Conservation (phyloP, 176 grass and related monocot species). For the Thalia dealbata region DNA sequence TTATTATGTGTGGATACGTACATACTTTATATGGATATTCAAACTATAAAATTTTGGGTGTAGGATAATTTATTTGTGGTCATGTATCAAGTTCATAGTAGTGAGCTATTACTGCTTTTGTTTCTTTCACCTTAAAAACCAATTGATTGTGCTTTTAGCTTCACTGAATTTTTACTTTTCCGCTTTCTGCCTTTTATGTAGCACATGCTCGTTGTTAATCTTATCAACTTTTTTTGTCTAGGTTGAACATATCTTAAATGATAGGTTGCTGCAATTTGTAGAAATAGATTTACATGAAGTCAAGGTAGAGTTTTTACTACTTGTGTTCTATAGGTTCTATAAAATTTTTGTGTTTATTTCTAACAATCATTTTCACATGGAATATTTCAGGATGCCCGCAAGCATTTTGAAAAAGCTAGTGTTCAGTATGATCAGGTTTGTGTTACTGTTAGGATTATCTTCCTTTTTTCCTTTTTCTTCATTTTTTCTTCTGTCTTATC, state of each 20-base stretch:
- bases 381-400: constrained; percentile 65
- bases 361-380: constrained; percentile 16
- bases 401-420: constrained; percentile 92
- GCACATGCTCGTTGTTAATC: constrained; percentile 3
- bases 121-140: not conserved
- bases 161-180: not conserved
- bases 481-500: no score
- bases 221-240: constrained; percentile 26
- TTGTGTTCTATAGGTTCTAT: constrained; percentile 3
- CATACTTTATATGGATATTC: not conserved
- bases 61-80: not conserved
- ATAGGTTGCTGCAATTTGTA: constrained; percentile 92
- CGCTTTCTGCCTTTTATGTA: not conserved
- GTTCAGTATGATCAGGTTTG: constrained; percentile 94
- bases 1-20: not conserved
- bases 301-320: constrained; percentile 43
- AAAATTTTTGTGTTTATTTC: constrained; percentile 21
- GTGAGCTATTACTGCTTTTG: not conserved
- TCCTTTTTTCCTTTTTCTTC: no score
- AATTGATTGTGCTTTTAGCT: not conserved
- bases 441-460: not conserved
- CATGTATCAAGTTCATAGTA: not conserved
- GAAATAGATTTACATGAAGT: constrained; percentile 88
- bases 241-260: constrained; percentile 98
- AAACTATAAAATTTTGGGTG: not conserved